Percentiles rank a stretch among this genome's conserved stretches.
phyloP scores from a whole-genome alignment of 768 basidiomycete species.

The Xanthoconium purpureum region DNA sequence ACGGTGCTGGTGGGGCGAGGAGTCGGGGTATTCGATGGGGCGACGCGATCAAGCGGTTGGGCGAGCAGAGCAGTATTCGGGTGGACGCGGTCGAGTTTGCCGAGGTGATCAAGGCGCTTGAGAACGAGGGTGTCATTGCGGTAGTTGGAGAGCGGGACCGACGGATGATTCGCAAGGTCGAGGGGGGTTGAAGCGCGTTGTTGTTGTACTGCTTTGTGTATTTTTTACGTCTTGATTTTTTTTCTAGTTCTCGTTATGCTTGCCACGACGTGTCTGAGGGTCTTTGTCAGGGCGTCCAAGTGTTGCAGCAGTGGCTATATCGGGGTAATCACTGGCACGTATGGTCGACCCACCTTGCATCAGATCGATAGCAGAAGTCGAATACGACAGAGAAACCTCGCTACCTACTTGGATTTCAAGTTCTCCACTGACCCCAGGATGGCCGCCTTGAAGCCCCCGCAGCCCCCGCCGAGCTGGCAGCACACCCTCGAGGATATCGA shows the following conservation, averaged over 20 bases:
- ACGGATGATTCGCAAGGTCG: slow-evolving; percentile 73
- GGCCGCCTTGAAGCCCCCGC: slow-evolving; percentile 61
- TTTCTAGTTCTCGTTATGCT: background rate
- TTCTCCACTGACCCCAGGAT: slow-evolving; percentile 23
- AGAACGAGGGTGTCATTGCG: slow-evolving; percentile 84
- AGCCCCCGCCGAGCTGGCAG: slow-evolving; percentile 64
- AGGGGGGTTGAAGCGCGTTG: slow-evolving; percentile 31
- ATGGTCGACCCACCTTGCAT: background rate
- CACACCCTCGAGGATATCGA: slow-evolving; percentile 64
- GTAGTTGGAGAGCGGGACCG: slow-evolving; percentile 85
- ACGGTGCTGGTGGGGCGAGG: slow-evolving; percentile 45
- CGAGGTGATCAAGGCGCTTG: slow-evolving; percentile 71
- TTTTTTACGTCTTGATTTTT: slow-evolving; percentile 1
- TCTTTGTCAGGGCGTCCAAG: background rate
- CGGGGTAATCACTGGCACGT: slow-evolving; percentile 1
- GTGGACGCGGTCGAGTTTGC: slow-evolving; percentile 79
- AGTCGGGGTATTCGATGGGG: slow-evolving; percentile 70
- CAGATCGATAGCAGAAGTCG: background rate
- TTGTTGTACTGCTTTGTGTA: background rate
- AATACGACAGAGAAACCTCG: background rate
- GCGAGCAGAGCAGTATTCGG: slow-evolving; percentile 79
- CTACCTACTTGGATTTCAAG: slow-evolving; percentile 4
- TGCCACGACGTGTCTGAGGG: background rate
- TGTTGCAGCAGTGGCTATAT: slow-evolving; percentile 12
- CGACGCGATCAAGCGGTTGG: slow-evolving; percentile 75